Evolutionary conservation across 768 basidiomycete genomes (phyloP).

Genomic region (Russula emetica): DNA sequence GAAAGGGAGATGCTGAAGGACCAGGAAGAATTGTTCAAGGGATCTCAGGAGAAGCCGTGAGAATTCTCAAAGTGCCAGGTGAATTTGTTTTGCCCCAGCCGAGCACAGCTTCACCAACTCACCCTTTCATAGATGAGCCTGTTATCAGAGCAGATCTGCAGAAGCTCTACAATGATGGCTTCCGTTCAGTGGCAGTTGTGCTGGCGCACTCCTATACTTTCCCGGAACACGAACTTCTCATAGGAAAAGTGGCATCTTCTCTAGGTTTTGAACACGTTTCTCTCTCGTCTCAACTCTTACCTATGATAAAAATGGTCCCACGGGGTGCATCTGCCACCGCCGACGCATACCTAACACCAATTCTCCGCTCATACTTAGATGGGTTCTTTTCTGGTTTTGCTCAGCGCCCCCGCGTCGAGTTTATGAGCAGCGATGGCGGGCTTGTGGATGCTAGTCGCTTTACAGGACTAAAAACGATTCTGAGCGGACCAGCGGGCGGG

Average conservation of each 20-base stretch:
- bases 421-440: constrained; percentile 94
- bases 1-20: constrained; percentile 63
- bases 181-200: constrained; percentile 84
- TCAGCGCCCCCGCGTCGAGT: constrained; percentile 78
- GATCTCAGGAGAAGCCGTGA: constrained; percentile 84
- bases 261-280: constrained; percentile 91
- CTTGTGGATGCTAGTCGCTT: constrained; percentile 77
- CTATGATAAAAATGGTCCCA: constrained; percentile 95
- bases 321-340: constrained; percentile 90
- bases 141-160: constrained; percentile 58
- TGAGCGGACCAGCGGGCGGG: constrained; percentile 92
- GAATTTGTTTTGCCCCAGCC: constrained; percentile 14
- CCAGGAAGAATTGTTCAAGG: constrained; percentile 78
- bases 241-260: constrained; percentile 69
- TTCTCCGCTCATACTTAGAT: constrained; percentile 76
- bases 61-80: constrained; percentile 75
- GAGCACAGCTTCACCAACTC: constrained; percentile 16
- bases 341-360: constrained; percentile 93
- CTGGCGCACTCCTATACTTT: constrained; percentile 91
- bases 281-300: constrained; percentile 78
- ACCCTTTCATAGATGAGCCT: constrained; percentile 43
- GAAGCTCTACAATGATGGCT: constrained; percentile 72
- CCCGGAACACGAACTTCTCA: constrained; percentile 73
- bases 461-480: constrained; percentile 87
- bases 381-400: constrained; percentile 87